Base-by-base conservation (phyloP, 148 eudicot genomes). In the Cornus controversa region DNA sequence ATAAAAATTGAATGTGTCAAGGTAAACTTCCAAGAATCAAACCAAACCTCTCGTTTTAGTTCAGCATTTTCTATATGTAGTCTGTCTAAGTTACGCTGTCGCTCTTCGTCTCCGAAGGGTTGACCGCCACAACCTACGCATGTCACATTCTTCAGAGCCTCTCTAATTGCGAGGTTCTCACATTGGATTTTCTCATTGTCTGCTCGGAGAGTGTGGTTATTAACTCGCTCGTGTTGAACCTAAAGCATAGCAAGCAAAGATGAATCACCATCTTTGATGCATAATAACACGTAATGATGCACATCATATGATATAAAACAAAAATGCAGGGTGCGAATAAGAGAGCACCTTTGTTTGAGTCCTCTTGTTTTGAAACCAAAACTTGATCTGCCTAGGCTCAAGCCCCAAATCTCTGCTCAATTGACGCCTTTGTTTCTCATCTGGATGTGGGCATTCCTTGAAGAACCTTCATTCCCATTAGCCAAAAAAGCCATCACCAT, bases 351-450 rank as follows among this genome's bases (percentile, higher is more conserved):
- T 90, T 29, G 66, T 69, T 63, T 90, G 89, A 66, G 91, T 88
- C 77, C 89, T 84, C 77, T 88, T 90, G 80, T 87, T 90, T 70
- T 90, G 93, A 70, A 90, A 90, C 93, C 90, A 87, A 80, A 80
- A 84, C 67, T 84, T 87, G 45, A 87, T 67, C 79, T 87, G 84
- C 66, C 31, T 81, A 67, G 77, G 79, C 74, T 86, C 87, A 72
- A 90, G 72, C 40, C 88, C 87, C 77, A 88, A 18, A 66, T 90
- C 87, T 66, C 40, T 31, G 29, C 85, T 76, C 57, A 90, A 82
- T 74, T 77, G 87, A 36, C 70, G 75, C 77, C 85, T 88, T 69
- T 87, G 86, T 36, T 40, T 82, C 70, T 81, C 70, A 74, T 79
- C 77, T 34, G 89, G 93, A 62, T 82, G 86, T 10, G 84, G 85